These are phyloP conservation scores for Lentinula aciculospora DNA, from an alignment of 768 basidiomycete genomes.

Conservation along the genomic window DNA sequence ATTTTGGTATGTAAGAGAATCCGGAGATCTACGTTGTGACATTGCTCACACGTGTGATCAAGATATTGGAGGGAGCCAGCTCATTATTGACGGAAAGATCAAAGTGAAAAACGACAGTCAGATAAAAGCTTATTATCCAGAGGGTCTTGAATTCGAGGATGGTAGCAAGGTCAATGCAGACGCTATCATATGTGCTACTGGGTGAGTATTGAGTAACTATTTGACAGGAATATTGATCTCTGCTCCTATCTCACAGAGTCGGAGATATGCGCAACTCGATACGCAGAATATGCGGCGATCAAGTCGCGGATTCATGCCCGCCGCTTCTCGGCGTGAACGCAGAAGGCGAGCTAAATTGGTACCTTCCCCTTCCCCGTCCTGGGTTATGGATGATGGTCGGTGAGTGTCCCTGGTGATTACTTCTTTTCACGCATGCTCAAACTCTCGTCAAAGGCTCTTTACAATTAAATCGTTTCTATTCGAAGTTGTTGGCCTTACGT, in stretches of 20 bases:
- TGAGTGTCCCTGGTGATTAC: background rate
- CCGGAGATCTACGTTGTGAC: background rate
- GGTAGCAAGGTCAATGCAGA: slow-evolving; percentile 25
- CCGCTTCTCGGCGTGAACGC: slow-evolving; percentile 43
- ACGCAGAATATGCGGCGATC: slow-evolving; percentile 26
- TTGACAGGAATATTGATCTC: slow-evolving; percentile 13
- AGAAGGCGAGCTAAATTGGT: slow-evolving; percentile 39
- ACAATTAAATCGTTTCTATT: slow-evolving; percentile 4
- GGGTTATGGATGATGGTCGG: slow-evolving; percentile 4
- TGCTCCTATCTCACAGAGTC: slow-evolving; percentile 4
- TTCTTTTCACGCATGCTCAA: no score
- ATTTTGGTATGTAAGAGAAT: slow-evolving; percentile 38
- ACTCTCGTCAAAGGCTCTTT: background rate
- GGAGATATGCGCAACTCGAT: slow-evolving; percentile 21
- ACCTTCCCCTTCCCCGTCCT: slow-evolving; percentile 28
- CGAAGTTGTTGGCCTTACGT: slow-evolving; percentile 1
- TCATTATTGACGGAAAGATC: slow-evolving; percentile 45
- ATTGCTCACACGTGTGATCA: background rate
- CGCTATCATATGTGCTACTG: slow-evolving; percentile 35
- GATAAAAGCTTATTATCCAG: slow-evolving; percentile 24
- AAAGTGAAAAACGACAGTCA: slow-evolving; percentile 42
- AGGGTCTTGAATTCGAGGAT: slow-evolving; percentile 24
- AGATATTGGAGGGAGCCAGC: slow-evolving; percentile 38
- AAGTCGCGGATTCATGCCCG: slow-evolving; percentile 29
- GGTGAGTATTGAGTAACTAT: slow-evolving; percentile 16